These are phyloP conservation scores for Solanum tarijense DNA, from an alignment of 257 asterid species.

Conservation along the genomic window DNA sequence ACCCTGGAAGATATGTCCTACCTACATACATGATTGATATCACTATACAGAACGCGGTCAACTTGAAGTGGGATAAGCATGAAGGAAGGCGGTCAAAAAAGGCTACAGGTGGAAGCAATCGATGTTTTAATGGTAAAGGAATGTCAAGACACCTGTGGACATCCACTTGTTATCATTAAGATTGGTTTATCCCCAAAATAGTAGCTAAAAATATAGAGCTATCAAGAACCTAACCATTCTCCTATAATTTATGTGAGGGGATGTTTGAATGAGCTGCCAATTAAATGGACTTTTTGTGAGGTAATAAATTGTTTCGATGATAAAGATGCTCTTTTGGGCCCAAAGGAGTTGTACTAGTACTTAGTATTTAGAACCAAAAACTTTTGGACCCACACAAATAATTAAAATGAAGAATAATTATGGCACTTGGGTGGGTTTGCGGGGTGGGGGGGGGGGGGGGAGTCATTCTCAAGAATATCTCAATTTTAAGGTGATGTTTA, in stretches of 20 bases:
- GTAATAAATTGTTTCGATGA: neutral
- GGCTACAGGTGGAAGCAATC: neutral
- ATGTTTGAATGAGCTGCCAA: neutral
- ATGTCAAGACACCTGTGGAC: neutral
- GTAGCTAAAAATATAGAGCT: neutral
- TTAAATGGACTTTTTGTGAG: neutral
- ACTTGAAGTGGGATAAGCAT: neutral
- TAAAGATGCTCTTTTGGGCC: neutral
- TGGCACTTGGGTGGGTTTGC: neutral
- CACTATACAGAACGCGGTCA: neutral
- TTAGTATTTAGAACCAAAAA: neutral
- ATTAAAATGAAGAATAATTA: neutral
- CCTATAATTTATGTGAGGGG: neutral
- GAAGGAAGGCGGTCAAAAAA: neutral
- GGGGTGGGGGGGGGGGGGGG: neutral
- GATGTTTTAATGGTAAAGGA: neutral
- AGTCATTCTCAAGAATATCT: neutral
- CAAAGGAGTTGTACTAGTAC: neutral
- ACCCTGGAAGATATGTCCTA: neutral
- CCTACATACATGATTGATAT: neutral
- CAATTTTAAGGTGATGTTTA: neutral
- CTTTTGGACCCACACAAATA: neutral
- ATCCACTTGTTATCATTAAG: neutral
- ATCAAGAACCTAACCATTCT: neutral
- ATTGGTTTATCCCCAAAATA: neutral